phyloP scores from a whole-genome alignment of 129 eudicot genomes.

The Tagetes patula region DNA sequence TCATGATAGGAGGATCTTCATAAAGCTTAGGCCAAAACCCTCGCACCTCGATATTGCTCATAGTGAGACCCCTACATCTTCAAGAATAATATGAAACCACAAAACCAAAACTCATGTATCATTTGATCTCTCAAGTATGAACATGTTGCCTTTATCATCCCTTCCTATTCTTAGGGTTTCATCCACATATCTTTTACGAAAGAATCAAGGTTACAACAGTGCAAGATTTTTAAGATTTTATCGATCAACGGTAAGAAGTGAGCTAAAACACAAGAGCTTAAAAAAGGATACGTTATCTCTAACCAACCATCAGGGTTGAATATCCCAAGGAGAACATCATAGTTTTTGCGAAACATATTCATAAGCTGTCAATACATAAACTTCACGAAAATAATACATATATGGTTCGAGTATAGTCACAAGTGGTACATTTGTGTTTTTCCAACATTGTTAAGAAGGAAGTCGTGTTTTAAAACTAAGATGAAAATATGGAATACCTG shows the following conservation, averaged over 20 bases:
- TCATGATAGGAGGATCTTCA: too few relatives aligned
- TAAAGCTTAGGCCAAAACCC: too few relatives aligned
- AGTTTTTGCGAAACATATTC: constrained; percentile 82
- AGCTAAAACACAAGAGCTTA: neutral
- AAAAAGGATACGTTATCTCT: constrained; percentile 83
- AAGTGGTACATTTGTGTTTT: neutral
- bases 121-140: constrained; percentile 70
- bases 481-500: constrained; percentile 44
- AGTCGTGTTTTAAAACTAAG: neutral
- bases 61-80: neutral
- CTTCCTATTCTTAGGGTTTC: constrained; percentile 78
- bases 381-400: neutral
- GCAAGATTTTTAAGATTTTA: too few relatives aligned
- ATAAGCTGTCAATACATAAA: constrained; percentile 52
- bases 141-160: constrained; percentile 89
- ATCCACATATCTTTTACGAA: constrained; percentile 65
- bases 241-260: too few relatives aligned
- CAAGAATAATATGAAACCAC: too few relatives aligned
- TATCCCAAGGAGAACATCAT: constrained; percentile 67
- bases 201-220: constrained; percentile 28
- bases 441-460: neutral
- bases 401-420: neutral
- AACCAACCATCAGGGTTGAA: constrained; percentile 99
- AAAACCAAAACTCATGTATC: constrained; percentile 22
- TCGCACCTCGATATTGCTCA: too few relatives aligned